phyloP scores from a whole-genome alignment of 2,329 filamentous ascomycete species.

The Hawksworthiomyces lignivorus region DNA sequence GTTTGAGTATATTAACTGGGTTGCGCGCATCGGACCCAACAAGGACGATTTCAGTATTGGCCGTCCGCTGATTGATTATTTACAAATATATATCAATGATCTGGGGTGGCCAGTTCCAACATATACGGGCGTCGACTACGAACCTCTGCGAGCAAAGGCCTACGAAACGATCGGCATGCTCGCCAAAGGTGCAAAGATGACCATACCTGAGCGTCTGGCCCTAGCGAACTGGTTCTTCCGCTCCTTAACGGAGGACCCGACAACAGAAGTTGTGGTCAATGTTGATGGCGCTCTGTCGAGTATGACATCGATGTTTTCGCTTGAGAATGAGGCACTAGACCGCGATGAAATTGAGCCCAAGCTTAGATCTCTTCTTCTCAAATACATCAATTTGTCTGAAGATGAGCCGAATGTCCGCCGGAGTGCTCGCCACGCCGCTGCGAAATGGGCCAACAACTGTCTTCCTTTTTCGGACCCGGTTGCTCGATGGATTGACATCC shows the following conservation, averaged over 20 bases:
- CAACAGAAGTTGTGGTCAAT: conserved; percentile 69
- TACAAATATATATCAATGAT: conserved; percentile 66
- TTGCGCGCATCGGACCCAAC: conserved; percentile 63
- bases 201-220: conserved; percentile 41
- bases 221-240: conserved; percentile 69
- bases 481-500: conserved; percentile 80
- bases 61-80: conserved; percentile 53
- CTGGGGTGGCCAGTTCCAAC: conserved; percentile 76
- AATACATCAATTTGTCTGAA: conserved; percentile 51
- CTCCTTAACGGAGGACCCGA: conserved; percentile 73
- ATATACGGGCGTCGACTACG: conserved; percentile 41
- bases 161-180: conserved; percentile 89
- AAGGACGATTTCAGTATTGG: conserved; percentile 43
- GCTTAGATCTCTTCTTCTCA: conserved; percentile 52
- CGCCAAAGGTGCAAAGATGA: conserved; percentile 54
- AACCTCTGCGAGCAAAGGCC: conserved; percentile 65
- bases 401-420: conserved; percentile 48
- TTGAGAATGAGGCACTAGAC: conserved; percentile 5
- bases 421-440: conserved; percentile 71
- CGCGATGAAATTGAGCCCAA: conserved; percentile 19
- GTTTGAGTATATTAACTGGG: conserved; percentile 81
- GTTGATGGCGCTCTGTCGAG: conserved; percentile 85
- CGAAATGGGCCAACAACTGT: conserved; percentile 86
- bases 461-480: conserved; percentile 70
- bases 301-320: conserved; percentile 43